Evolutionary conservation across 768 basidiomycete genomes (phyloP).

Genomic region (Flagelloscypha sp.): DNA sequence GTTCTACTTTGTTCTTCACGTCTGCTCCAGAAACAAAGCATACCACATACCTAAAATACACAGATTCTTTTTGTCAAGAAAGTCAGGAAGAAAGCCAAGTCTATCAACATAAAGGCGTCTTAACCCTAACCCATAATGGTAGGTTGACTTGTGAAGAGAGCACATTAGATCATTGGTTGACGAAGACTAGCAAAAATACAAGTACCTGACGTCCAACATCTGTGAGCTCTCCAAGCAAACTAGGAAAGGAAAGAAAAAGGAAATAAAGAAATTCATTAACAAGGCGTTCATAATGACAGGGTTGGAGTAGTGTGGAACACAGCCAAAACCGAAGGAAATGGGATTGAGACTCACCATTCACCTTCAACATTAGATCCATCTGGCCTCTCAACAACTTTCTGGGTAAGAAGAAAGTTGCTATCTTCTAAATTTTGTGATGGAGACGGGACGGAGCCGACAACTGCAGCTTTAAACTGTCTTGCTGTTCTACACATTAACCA

Average conservation of each 20-base stretch:
- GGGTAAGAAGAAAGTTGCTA: conserved; percentile 24
- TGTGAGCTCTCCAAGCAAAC: conserved; percentile 65
- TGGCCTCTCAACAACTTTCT: conserved; percentile 44
- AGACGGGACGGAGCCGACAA: conserved; percentile 21
- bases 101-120: conserved; percentile 65
- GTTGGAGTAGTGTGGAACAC: background rate
- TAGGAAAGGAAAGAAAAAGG: conserved; percentile 16
- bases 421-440: conserved; percentile 13
- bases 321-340: background rate
- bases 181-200: background rate
- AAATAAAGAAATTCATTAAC: conserved; percentile 1
- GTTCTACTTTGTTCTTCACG: conserved; percentile 29
- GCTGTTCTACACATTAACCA: conserved; percentile 61
- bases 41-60: conserved; percentile 48
- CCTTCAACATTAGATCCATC: conserved; percentile 49
- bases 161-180: conserved; percentile 3
- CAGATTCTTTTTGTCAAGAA: conserved; percentile 30
- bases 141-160: conserved; percentile 46
- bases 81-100: conserved; percentile 56
- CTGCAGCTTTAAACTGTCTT: conserved; percentile 39
- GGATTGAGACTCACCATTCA: conserved; percentile 45
- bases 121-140: conserved; percentile 49
- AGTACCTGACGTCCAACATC: conserved; percentile 60
- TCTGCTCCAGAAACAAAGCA: background rate
- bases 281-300: background rate